Percentiles rank a stretch among this genome's conserved stretches.
Conservation (phyloP, 108 stramenopile species). For the Epithemia pelagica region DNA sequence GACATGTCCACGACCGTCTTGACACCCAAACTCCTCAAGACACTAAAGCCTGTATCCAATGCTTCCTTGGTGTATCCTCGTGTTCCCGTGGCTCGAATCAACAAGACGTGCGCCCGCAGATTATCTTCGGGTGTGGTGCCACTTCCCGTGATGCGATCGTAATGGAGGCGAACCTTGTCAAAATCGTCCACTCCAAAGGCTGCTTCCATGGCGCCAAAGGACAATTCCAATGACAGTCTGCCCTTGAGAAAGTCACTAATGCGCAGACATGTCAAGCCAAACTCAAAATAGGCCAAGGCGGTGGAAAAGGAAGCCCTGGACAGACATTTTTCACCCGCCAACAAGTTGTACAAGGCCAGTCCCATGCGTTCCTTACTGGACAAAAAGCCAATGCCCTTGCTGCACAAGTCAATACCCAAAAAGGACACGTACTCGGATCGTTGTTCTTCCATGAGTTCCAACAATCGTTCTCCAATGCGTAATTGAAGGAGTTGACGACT, state of each 20-base stretch:
- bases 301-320: neutral
- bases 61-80: neutral
- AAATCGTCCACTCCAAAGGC: neutral
- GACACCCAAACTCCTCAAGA: neutral
- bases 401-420: neutral
- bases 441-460: neutral
- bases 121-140: neutral
- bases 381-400: neutral
- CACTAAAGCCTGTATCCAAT: neutral
- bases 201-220: neutral
- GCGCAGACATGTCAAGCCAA: neutral
- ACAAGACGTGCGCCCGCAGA: neutral
- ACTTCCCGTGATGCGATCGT: neutral
- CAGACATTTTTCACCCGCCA: neutral
- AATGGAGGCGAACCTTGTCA: neutral
- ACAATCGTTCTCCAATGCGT: neutral
- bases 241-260: neutral
- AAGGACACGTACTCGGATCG: neutral
- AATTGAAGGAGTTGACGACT: neutral
- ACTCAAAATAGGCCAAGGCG: neutral
- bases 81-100: neutral
- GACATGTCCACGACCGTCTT: neutral
- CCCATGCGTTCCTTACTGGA: neutral
- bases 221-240: neutral
- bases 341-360: neutral